Conservation (phyloP, 768 basidiomycete genomes). For the Suillus alpinus region DNA sequence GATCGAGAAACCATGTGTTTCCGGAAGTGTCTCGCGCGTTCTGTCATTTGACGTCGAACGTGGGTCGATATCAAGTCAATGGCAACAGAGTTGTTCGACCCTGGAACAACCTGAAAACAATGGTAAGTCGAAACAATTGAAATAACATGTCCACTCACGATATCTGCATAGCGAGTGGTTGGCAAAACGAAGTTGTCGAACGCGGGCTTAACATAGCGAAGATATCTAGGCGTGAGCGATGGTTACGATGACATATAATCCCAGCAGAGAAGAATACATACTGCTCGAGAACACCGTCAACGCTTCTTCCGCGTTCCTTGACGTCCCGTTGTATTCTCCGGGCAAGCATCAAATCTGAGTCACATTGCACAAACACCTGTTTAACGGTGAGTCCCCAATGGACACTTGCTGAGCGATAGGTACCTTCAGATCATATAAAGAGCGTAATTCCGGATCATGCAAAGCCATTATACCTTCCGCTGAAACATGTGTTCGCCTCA, state of each 20-base stretch:
- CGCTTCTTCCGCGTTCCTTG: slow-evolving; percentile 80
- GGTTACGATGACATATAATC: neutral
- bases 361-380: slow-evolving; percentile 87
- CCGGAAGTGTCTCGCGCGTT: slow-evolving; percentile 72
- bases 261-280: slow-evolving; percentile 30
- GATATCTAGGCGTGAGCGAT: slow-evolving; percentile 53
- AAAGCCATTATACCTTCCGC: slow-evolving; percentile 93
- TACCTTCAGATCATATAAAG: slow-evolving; percentile 90
- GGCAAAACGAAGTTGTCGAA: slow-evolving; percentile 94
- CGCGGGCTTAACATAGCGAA: slow-evolving; percentile 92
- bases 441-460: slow-evolving; percentile 73
- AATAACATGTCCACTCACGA: slow-evolving; percentile 44
- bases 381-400: neutral
- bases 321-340: slow-evolving; percentile 87
- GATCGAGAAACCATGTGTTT: slow-evolving; percentile 62
- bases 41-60: slow-evolving; percentile 77
- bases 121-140: neutral
- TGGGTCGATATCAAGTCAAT: slow-evolving; percentile 94
- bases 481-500: slow-evolving; percentile 19
- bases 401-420: neutral
- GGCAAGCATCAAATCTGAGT: slow-evolving; percentile 96
- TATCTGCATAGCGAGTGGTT: slow-evolving; percentile 83
- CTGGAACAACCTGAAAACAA: slow-evolving; percentile 85
- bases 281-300: slow-evolving; percentile 90
- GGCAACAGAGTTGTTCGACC: slow-evolving; percentile 83